Percentiles rank a stretch among this genome's conserved stretches.
These are phyloP conservation scores for Sporothrix schenckii DNA, from an alignment of 2,329 filamentous ascomycete species.

Conservation along the genomic window DNA sequence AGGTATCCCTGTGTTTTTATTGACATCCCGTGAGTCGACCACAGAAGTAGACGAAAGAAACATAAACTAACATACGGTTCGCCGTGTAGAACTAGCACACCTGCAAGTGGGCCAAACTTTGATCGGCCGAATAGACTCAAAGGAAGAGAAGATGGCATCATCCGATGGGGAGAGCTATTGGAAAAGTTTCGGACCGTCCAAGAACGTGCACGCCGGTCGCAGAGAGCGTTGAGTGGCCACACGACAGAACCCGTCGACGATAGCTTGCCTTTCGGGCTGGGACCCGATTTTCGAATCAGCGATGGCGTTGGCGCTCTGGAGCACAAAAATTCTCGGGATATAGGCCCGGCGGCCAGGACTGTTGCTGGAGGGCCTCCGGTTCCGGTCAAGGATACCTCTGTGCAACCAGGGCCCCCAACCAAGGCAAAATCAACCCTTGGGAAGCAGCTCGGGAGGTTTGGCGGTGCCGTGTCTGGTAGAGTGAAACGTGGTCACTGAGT, in stretches of 20 bases:
- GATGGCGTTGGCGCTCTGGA: conserved; percentile 47
- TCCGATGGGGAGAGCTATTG: conserved; percentile 88
- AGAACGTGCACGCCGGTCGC: conserved; percentile 75
- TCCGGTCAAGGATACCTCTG: conserved; percentile 51
- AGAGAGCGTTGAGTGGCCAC: conserved; percentile 60
- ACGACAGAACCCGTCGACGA: conserved; percentile 49
- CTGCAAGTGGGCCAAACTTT: conserved; percentile 60
- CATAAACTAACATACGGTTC: background rate
- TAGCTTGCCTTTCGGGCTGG: conserved; percentile 46
- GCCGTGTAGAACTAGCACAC: conserved; percentile 49
- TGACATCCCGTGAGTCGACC: background rate
- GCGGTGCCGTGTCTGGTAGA: conserved; percentile 70
- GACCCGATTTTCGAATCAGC: conserved; percentile 46
- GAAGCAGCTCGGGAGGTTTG: conserved; percentile 69
- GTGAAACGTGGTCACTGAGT: conserved; percentile 54
- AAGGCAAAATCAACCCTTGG: conserved; percentile 67
- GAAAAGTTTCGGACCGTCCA: conserved; percentile 94
- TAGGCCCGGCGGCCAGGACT: conserved; percentile 43
- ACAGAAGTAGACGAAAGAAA: too few species aligned
- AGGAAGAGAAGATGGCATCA: conserved; percentile 77
- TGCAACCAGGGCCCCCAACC: conserved; percentile 50
- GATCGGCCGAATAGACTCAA: conserved; percentile 79
- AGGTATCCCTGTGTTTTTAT: conserved; percentile 45
- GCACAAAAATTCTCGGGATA: conserved; percentile 49
- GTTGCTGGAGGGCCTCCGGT: background rate